Evolutionary conservation across 2,329 filamentous ascomycete species (phyloP), one percentile per base, ranked within the genome.

Genomic region (Fusarium citri): DNA sequence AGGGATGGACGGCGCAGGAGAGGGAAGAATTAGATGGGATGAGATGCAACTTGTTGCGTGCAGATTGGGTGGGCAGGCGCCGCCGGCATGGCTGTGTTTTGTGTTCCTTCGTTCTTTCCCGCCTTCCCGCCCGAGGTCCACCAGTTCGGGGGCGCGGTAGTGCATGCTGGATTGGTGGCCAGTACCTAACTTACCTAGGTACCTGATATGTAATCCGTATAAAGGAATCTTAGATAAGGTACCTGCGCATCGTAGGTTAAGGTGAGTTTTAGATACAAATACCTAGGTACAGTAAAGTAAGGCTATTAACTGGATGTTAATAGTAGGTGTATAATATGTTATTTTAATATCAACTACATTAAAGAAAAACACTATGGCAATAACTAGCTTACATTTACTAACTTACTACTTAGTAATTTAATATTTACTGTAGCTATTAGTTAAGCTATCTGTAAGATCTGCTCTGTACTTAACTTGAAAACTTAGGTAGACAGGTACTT

Each of bases 1-100:
- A 45, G 51, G 43, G 40, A 68, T 59, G 41, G 43, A 30, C 40
- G 43, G 48, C 68, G 49, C 49, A 66, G 48, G 41, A 69, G 28
- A 30, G 45, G 47, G 46, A 55, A 28, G 48, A 25, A 43, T 61
- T 55, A 62, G 43, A 54, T 49, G 25, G 43, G 42, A 65, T 34
- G 46, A 59, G 55, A 55, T 66, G 62, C 37, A 48, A 66, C 63
- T 66, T 66, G 61, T 61, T 66, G 34, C 42, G 59, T 65, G 64
- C 58, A 68, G 60, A 69, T 43, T 62, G 68, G 56, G 59, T 55
- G 54, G 43, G 49, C 53, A 69, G 67, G 59, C 63, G 63, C 59
- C 61, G 63, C 59, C 50, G 48, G 57, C 59, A 65, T 69, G 69
- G 72, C 71, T 64, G 28, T 57, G 56, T 57, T 37, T 37, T 37